Evolutionary conservation across 768 basidiomycete genomes (phyloP).

Genomic region (Mycena vulgaris): DNA sequence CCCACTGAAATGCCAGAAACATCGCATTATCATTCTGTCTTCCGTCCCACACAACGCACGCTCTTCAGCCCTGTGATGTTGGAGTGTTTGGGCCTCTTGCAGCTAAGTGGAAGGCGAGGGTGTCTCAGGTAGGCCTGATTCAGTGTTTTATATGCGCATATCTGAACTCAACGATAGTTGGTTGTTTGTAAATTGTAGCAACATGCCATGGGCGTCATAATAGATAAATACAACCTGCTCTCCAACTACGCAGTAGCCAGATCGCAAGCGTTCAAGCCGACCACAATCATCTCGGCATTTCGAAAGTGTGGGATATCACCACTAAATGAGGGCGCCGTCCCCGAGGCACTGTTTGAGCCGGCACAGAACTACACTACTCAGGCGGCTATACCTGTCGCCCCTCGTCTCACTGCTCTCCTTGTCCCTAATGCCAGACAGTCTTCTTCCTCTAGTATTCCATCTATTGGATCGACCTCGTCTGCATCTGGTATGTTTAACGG

Average conservation of each 20-base stretch:
- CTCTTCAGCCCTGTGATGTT: conserved; percentile 46
- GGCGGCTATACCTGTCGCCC: conserved; percentile 13
- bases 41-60: neutral
- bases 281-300: conserved; percentile 37
- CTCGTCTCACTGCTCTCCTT: conserved; percentile 14
- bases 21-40: conserved; percentile 49
- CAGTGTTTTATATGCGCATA: neutral
- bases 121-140: neutral
- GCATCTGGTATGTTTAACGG: neutral
- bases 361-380: conserved; percentile 16
- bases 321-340: conserved; percentile 30
- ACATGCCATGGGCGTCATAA: neutral
- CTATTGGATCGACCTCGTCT: neutral
- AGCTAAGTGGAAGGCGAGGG: conserved; percentile 37
- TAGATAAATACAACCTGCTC: conserved; percentile 37
- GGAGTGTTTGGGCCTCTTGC: conserved; percentile 53
- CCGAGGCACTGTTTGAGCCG: conserved; percentile 15
- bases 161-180: neutral
- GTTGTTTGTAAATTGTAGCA: neutral
- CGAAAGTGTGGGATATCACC: conserved; percentile 40
- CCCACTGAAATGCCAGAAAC: conserved; percentile 27
- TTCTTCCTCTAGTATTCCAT: neutral
- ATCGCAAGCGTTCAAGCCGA: conserved; percentile 20
- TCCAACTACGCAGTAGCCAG: conserved; percentile 30
- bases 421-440: neutral